A percentile compares a stretch with the other conserved stretches of the same genome.
Conservation (phyloP, 2,329 filamentous ascomycete genomes). For the Fusarium sp. region DNA sequence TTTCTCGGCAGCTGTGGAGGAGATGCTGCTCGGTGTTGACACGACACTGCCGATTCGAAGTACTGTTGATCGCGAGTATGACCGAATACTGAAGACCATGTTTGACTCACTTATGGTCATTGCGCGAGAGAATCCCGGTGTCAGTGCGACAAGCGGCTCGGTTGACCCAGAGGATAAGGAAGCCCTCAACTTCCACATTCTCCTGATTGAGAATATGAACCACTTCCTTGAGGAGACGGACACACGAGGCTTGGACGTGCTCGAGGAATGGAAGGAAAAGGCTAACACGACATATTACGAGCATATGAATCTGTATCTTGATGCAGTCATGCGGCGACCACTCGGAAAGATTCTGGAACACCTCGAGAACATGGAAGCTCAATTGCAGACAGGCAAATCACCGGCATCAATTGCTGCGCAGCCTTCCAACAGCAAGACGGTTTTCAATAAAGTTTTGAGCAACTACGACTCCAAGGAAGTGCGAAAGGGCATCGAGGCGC, state of each 20-base stretch:
- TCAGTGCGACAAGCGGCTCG: constrained; percentile 54
- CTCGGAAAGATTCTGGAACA: constrained; percentile 93
- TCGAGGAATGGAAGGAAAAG: constrained; percentile 84
- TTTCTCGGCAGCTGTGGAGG: constrained; percentile 85
- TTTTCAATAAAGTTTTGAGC: constrained; percentile 87
- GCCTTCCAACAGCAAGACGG: constrained; percentile 82
- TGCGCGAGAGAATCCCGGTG: constrained; percentile 74
- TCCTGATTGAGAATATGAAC: constrained; percentile 99
- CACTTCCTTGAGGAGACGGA: constrained; percentile 95
- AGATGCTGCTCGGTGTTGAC: constrained; percentile 74
- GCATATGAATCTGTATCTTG: constrained; percentile 88
- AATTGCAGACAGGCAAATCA: constrained; percentile 68
- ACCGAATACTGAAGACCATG: constrained; percentile 91
- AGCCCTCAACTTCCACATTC: constrained; percentile 94
- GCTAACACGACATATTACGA: constrained; percentile 83
- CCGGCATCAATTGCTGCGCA: constrained; percentile 76
- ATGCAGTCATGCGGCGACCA: constrained; percentile 87
- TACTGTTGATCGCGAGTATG: constrained; percentile 87
- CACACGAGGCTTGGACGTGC: constrained; percentile 75
- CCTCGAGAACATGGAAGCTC: constrained; percentile 86
- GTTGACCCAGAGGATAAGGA: constrained; percentile 88
- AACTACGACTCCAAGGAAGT: constrained; percentile 86
- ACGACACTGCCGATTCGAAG: constrained; percentile 72
- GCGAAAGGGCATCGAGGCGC: constrained; percentile 86
- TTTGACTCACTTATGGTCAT: constrained; percentile 97